Conservation (phyloP, 2,329 filamentous ascomycete genomes). For the Ophiostoma quercus region DNA sequence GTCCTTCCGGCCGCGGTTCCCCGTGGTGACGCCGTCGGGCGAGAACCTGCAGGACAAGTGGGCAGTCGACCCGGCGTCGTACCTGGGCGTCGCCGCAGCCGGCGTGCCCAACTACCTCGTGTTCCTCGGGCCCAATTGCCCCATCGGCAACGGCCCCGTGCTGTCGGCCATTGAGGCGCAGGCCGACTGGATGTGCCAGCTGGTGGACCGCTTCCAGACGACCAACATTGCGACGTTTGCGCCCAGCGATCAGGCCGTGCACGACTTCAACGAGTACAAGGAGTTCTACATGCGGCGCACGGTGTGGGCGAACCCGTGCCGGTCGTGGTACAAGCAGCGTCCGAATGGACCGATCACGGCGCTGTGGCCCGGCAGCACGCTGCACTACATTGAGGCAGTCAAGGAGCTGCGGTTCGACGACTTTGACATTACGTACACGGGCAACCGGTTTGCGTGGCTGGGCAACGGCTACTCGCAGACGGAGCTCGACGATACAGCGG, state of each 20-base stretch:
- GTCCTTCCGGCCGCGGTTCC: slow-evolving; percentile 35
- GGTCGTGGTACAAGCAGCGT: slow-evolving; percentile 32
- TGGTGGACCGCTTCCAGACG: slow-evolving; percentile 48
- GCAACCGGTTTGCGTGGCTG: slow-evolving; percentile 27
- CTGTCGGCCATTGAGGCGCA: slow-evolving; percentile 27
- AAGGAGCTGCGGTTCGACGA: slow-evolving; percentile 35
- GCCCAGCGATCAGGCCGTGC: slow-evolving; percentile 24
- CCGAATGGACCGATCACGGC: slow-evolving; percentile 30
- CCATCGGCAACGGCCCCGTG: slow-evolving; percentile 27
- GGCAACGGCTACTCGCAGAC: slow-evolving; percentile 42
- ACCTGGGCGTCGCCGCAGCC: slow-evolving; percentile 32
- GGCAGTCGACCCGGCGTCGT: slow-evolving; percentile 36
- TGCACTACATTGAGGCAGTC: slow-evolving; percentile 32
- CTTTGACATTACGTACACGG: slow-evolving; percentile 30
- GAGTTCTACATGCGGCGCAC: slow-evolving; percentile 33
- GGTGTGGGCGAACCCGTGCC: slow-evolving; percentile 33
- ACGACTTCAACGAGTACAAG: slow-evolving; percentile 33
- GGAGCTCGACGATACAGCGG: slow-evolving; percentile 39
- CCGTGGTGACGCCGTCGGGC: slow-evolving; percentile 24
- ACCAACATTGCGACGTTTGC: slow-evolving; percentile 40
- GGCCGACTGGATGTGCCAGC: slow-evolving; percentile 43
- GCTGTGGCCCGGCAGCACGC: slow-evolving; percentile 28
- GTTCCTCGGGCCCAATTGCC: slow-evolving; percentile 27
- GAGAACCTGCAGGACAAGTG: slow-evolving; percentile 29
- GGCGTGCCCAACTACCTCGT: slow-evolving; percentile 33